phyloP scores from a whole-genome alignment of 2,329 filamentous ascomycete genomes.

The Coleophoma crateriformis region DNA sequence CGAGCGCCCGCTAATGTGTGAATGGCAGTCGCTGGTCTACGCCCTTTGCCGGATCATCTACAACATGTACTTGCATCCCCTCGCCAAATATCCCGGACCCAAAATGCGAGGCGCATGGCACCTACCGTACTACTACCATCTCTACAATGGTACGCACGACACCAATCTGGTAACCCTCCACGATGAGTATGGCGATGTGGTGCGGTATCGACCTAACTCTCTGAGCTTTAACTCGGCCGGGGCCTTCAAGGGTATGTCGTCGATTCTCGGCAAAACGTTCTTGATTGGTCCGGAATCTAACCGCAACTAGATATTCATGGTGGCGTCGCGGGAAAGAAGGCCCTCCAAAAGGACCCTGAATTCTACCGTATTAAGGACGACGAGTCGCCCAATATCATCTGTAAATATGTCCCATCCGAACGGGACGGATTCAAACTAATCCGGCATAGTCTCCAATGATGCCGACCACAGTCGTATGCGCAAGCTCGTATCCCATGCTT shows the following conservation, averaged over 20 bases:
- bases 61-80: constrained; percentile 5
- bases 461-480: constrained; percentile 17
- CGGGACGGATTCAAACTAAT: not conserved
- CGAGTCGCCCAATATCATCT: not conserved
- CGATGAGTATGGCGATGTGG: constrained; percentile 6
- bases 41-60: not conserved
- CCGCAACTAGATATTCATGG: not conserved
- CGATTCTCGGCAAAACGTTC: too few relatives aligned
- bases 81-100: constrained; percentile 4
- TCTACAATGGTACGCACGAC: not conserved
- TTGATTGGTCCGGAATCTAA: too few relatives aligned
- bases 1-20: not conserved
- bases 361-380: not conserved
- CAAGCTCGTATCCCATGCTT: constrained; percentile 19
- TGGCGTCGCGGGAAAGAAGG: not conserved
- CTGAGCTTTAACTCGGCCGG: constrained; percentile 3
- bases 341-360: not conserved
- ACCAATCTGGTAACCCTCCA: not conserved
- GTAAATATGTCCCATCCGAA: not conserved
- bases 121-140: not conserved
- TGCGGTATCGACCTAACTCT: constrained; percentile 3
- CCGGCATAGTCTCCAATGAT: not conserved
- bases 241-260: constrained; percentile 4
- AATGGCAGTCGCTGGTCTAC: not conserved
- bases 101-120: not conserved